Conservation (phyloP, 805 yeast species). For the Maudiozyma barnettii region DNA sequence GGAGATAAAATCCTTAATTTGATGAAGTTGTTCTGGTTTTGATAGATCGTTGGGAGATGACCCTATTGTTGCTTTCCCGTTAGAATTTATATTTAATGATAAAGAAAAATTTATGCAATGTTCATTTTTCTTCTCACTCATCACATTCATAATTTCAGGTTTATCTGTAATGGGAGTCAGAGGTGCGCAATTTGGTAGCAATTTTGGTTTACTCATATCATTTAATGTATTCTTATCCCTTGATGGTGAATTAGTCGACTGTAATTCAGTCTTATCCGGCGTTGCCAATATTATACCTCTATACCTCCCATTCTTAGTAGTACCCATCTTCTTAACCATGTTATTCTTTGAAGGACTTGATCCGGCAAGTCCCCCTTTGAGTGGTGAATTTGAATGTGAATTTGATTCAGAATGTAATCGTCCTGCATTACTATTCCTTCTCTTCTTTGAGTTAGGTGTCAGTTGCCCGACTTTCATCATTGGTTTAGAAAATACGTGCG, state of each 20-base stretch:
- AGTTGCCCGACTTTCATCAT: constrained; percentile 27
- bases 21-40: not conserved
- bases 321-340: constrained; percentile 3
- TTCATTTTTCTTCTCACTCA: not conserved
- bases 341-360: not conserved
- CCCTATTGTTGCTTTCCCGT: constrained; percentile 28
- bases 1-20: not conserved
- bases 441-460: constrained; percentile 18
- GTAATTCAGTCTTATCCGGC: constrained; percentile 11
- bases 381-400: not conserved
- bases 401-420: not conserved
- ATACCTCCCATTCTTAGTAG: constrained; percentile 21
- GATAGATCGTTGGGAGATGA: not conserved
- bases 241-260: not conserved
- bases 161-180: constrained; percentile 1
- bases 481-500: constrained; percentile 24
- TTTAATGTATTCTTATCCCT: not conserved
- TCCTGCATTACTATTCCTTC: constrained; percentile 5
- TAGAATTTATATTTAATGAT: constrained; percentile 22
- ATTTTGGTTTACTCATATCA: not conserved
- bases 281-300: constrained; percentile 24
- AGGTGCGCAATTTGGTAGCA: not conserved
- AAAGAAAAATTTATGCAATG: constrained; percentile 9
- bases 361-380: not conserved
- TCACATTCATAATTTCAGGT: not conserved